These are phyloP conservation scores for Rhodotorula mucilaginosa DNA, from an alignment of 1,284 basidiomycete species.

Conservation along the genomic window DNA sequence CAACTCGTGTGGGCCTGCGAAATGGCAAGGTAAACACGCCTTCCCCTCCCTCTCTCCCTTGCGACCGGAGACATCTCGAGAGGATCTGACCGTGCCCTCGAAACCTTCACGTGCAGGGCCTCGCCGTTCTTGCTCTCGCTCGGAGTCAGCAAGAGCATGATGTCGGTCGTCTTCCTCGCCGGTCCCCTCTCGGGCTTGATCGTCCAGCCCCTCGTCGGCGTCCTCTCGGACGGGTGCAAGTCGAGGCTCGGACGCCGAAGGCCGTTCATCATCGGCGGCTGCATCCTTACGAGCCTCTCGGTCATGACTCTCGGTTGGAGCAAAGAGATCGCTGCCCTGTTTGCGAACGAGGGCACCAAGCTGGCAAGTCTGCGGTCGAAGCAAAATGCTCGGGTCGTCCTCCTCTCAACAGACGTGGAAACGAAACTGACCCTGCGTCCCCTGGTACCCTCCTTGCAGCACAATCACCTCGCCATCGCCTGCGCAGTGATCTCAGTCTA, in stretches of 20 bases:
- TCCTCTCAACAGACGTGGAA: too few species aligned
- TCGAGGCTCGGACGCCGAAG: constrained; percentile 47
- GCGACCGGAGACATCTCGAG: too few species aligned
- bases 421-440: not conserved
- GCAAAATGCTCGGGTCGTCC: too few species aligned
- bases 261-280: constrained; percentile 47
- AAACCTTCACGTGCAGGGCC: constrained; percentile 7
- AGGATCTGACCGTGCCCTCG: too few species aligned
- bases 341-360: constrained; percentile 25
- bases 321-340: constrained; percentile 42
- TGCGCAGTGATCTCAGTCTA: constrained; percentile 84
- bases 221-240: constrained; percentile 48
- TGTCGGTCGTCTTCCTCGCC: constrained; percentile 50
- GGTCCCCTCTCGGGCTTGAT: constrained; percentile 42
- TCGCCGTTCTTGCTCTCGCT: constrained; percentile 45
- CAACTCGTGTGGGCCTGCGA: constrained; percentile 44
- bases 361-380: constrained; percentile 19
- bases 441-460: constrained; percentile 50
- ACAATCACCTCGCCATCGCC: constrained; percentile 64
- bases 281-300: constrained; percentile 44
- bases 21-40: constrained; percentile 34
- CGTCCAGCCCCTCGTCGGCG: constrained; percentile 49
- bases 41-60: not conserved
- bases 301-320: constrained; percentile 48
- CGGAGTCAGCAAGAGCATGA: constrained; percentile 40